A percentile compares a stretch with the other conserved stretches of the same genome.
Evolutionary conservation across 257 asterid genomes (phyloP).

Genomic region (Lycium barbarum): DNA sequence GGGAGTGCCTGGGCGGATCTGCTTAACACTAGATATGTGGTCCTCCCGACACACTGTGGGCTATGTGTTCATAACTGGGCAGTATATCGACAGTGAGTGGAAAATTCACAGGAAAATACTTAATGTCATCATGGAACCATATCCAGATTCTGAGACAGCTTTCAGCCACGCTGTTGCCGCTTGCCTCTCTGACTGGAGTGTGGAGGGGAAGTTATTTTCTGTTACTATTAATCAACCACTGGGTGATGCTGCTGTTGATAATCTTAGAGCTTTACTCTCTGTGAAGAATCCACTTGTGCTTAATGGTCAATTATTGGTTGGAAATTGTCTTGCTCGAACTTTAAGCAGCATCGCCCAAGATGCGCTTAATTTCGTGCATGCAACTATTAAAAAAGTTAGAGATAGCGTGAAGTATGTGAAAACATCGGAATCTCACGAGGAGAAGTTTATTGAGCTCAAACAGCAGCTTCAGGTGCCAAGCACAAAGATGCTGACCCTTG

Average conservation of each 20-base stretch:
- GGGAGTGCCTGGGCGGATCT: slow-evolving; percentile 80
- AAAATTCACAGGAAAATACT: slow-evolving; percentile 84
- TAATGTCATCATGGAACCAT: slow-evolving; percentile 88
- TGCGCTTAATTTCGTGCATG: slow-evolving; percentile 56
- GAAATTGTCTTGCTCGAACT: slow-evolving; percentile 84
- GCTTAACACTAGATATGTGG: slow-evolving; percentile 90
- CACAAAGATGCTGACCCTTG: slow-evolving; percentile 72
- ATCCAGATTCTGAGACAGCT: slow-evolving; percentile 84
- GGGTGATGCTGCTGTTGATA: slow-evolving; percentile 66
- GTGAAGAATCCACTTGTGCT: slow-evolving; percentile 86
- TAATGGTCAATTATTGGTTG: slow-evolving; percentile 78
- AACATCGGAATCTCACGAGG: slow-evolving; percentile 83
- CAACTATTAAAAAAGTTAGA: slow-evolving; percentile 70
- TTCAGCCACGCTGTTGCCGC: slow-evolving; percentile 92
- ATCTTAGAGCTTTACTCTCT: slow-evolving; percentile 77
- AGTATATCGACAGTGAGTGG: slow-evolving; percentile 90
- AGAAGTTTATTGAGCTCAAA: slow-evolving; percentile 80
- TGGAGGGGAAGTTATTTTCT: slow-evolving; percentile 87
- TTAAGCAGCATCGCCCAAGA: slow-evolving; percentile 70
- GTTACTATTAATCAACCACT: slow-evolving; percentile 73
- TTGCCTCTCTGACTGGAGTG: slow-evolving; percentile 86
- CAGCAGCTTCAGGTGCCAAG: slow-evolving; percentile 93
- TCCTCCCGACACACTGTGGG: slow-evolving; percentile 67
- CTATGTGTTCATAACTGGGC: slow-evolving; percentile 81
- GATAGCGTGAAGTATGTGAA: slow-evolving; percentile 90